Evolutionary conservation across 176 grass and related monocot genomes (phyloP).

Genomic region (Carex myosuroides): DNA sequence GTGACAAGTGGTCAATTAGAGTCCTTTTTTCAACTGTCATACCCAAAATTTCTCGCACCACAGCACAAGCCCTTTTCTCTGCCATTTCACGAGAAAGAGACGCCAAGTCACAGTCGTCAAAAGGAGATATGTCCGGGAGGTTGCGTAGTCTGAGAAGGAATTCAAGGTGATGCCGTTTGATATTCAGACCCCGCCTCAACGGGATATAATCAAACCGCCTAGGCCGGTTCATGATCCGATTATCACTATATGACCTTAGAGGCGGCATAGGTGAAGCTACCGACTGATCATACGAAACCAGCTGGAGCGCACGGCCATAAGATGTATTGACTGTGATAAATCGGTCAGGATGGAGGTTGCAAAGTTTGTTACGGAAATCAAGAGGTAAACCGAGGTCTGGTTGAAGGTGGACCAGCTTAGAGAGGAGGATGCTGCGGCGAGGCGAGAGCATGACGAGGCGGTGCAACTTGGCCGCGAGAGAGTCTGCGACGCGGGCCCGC

Average conservation of each 20-base stretch:
- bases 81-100: conserved; percentile 32
- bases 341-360: conserved; percentile 33
- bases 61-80: conserved; percentile 59
- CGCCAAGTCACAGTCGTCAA: conserved; percentile 8
- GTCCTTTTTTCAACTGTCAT: conserved; percentile 75
- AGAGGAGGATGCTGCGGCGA: conserved; percentile 23
- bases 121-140: conserved; percentile 48
- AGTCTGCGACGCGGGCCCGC: not conserved
- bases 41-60: conserved; percentile 55
- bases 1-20: conserved; percentile 61
- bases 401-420: conserved; percentile 55
- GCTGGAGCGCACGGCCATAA: conserved; percentile 39
- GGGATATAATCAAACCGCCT: conserved; percentile 48
- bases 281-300: conserved; percentile 28
- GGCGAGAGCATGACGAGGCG: conserved; percentile 50
- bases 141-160: conserved; percentile 48
- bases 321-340: conserved; percentile 47
- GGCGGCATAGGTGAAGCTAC: conserved; percentile 27
- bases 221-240: conserved; percentile 51
- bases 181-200: conserved; percentile 58
- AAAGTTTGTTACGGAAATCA: conserved; percentile 55
- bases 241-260: not conserved
- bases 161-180: conserved; percentile 46
- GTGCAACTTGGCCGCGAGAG: conserved; percentile 43
- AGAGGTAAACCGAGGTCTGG: conserved; percentile 64